Evolutionary conservation across 805 yeast genomes (phyloP), one percentile per base, ranked within the genome.

Genomic region (Zygosaccharomyces bisporus): DNA sequence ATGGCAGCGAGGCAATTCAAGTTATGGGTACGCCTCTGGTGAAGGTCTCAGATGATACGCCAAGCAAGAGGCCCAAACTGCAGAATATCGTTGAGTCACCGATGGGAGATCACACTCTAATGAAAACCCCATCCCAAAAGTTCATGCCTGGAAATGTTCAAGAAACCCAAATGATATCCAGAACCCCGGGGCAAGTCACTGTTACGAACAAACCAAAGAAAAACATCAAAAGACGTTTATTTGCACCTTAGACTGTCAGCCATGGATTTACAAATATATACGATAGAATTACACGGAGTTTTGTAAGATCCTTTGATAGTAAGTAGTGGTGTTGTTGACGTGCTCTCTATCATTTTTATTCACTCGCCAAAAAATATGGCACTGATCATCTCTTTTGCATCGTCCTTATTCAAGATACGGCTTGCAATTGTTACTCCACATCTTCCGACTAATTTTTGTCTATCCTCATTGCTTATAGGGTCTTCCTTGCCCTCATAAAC

Each of bases 331-430:
- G 27, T 23, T 23, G 10, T 23, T 23, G 27, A 23, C 10, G 27
- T 23, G 8, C 10, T 23, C 8, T 23, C 27, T 12, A 23, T 23
- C 10, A 23, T 9, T 23, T 23, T 23, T 23, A n/a, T n/a, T 27
- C 30, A 35, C 54, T 83, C 90, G 6, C 91, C 95, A 59, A 85
- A 82, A 60, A 84, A 85, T 8, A 86, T 74, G 4, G 89, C 89
- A 48, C 77, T 70, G 21, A 73, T 73, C 10, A 85, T 69, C 34
- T 68, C 73, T 47, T 66, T 69, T 1, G 80, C 77, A 57, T 69
- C 76, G 1, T 66, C 62, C 46, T 76, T 73, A 30, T 71, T 68
- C 13, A 73, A 52, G 2, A 87, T 69, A 20, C 65, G 67, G 5
- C 72, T 66, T 1, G 85, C 72, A 43, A 88, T 66, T 0, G 73